These are phyloP conservation scores for Cornus suecica DNA, from an alignment of 148 eudicot genomes.

Conservation along the genomic window DNA sequence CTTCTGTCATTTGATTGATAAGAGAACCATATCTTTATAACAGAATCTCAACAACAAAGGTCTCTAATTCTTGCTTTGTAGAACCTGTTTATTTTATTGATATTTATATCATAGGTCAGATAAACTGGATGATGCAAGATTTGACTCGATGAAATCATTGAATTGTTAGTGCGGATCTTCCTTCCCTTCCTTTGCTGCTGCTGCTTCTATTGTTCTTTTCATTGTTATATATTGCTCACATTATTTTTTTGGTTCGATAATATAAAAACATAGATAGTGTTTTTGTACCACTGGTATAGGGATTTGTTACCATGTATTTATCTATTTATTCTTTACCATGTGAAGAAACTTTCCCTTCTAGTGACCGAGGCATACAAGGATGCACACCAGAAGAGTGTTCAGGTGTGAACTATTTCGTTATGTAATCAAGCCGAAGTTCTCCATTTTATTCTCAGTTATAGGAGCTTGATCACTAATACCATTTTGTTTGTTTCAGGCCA, in stretches of 20 bases:
- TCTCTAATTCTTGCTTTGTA: not conserved
- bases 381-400: conserved; percentile 91
- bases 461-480: not conserved
- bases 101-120: not conserved
- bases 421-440: not conserved
- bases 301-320: not conserved
- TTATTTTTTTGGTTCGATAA: too few species aligned
- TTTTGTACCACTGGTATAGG: too few species aligned
- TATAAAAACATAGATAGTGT: too few species aligned
- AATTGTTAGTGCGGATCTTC: not conserved
- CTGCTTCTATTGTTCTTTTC: too few species aligned
- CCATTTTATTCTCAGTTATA: not conserved
- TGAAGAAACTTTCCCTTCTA: conserved; percentile 78
- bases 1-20: not conserved
- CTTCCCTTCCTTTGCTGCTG: not conserved
- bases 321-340: not conserved
- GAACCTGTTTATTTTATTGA: not conserved
- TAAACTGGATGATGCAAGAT: not conserved
- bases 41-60: not conserved
- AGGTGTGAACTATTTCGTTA: conserved; percentile 32
- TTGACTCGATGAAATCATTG: too few species aligned
- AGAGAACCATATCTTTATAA: not conserved
- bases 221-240: not conserved
- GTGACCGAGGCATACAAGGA: conserved; percentile 93
- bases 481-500: conserved; percentile 36